phyloP scores from a whole-genome alignment of 768 basidiomycete species.

The Termitomyces sp. region DNA sequence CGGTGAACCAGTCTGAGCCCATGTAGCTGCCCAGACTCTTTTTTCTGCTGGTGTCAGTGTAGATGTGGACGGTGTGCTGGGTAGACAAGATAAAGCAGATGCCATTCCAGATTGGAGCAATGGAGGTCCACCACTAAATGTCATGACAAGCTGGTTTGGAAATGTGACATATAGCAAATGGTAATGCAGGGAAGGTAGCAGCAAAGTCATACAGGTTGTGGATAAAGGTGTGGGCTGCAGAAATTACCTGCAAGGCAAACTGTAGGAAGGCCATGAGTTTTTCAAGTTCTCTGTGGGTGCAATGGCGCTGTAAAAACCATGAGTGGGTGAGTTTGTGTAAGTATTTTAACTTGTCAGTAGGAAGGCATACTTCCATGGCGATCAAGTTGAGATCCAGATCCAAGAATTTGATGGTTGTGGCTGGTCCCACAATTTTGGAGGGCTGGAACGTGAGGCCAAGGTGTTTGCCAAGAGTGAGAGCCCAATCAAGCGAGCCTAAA shows the following conservation, averaged over 20 bases:
- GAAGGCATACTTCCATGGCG: not conserved
- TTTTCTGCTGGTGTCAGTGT: not conserved
- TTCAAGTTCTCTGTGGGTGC: not conserved
- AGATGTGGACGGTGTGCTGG: not conserved
- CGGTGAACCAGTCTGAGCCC: no score
- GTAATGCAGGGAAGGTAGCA: not conserved
- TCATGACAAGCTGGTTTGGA: not conserved
- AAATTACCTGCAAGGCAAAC: not conserved
- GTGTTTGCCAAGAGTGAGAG: constrained; percentile 5
- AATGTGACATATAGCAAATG: not conserved
- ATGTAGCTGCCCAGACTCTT: no score
- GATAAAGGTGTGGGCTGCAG: not conserved
- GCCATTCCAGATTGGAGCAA: not conserved
- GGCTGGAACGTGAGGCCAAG: not conserved
- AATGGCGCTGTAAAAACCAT: not conserved
- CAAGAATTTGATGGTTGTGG: not conserved
- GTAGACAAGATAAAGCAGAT: not conserved
- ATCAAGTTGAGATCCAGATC: not conserved
- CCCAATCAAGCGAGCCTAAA: not conserved
- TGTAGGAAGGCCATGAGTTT: no score
- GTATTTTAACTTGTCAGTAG: not conserved
- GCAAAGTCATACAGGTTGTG: not conserved
- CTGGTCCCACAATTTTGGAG: not conserved
- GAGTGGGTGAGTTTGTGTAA: not conserved
- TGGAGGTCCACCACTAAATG: not conserved